A percentile compares a stretch with the other conserved stretches of the same genome.
Evolutionary conservation across 139 green algal genomes (phyloP).

Genomic region (Pseudopediastrum boryanum): DNA sequence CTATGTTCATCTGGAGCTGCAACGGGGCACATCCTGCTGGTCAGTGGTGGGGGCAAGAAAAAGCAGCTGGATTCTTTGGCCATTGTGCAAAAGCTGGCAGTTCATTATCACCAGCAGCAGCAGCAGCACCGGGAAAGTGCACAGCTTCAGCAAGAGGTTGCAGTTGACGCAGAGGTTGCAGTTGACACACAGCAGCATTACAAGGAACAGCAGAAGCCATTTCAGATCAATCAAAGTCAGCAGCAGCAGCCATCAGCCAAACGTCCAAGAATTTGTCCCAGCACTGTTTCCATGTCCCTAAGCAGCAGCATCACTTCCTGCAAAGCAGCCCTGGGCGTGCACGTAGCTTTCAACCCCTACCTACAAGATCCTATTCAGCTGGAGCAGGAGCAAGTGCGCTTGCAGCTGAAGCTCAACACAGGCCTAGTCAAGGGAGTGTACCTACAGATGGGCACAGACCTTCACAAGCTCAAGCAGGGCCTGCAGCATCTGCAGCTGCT

Average conservation of each 20-base stretch:
- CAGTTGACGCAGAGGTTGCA: background rate
- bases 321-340: background rate
- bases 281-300: background rate
- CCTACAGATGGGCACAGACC: slow-evolving; percentile 61
- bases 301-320: background rate
- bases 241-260: background rate
- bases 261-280: background rate
- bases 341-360: slow-evolving; percentile 65
- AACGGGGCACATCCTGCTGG: slow-evolving; percentile 38
- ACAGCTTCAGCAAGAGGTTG: background rate
- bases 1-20: background rate
- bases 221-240: no score
- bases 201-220: background rate
- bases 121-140: background rate
- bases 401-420: slow-evolving; percentile 46
- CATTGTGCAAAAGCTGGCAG: slow-evolving; percentile 25
- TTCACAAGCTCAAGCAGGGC: slow-evolving; percentile 32
- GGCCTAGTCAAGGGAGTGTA: slow-evolving; percentile 43
- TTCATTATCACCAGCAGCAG: background rate
- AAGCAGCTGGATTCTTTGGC: slow-evolving; percentile 33
- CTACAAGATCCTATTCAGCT: slow-evolving; percentile 32
- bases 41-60: slow-evolving; percentile 46
- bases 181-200: background rate
- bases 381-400: slow-evolving; percentile 35
- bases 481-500: slow-evolving; percentile 34